A percentile compares a stretch with the other conserved stretches of the same genome.
Conservation (phyloP, 78 protist genomes). For the Cavenderia fasciculata region DNA sequence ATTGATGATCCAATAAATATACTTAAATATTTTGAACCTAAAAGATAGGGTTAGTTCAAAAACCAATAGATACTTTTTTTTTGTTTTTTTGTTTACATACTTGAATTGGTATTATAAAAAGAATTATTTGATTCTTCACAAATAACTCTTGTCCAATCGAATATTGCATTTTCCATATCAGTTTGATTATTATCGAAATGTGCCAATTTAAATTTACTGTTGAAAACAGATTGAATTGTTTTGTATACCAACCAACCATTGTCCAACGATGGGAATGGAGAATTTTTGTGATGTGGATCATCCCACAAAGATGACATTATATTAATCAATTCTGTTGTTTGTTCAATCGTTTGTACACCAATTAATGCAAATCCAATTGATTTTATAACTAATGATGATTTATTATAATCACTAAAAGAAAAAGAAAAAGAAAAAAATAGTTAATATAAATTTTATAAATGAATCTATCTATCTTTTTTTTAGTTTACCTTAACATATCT, state of each 20-base stretch:
- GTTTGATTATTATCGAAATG: conserved; percentile 3
- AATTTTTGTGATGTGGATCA: not conserved
- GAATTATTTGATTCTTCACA: conserved; percentile 27
- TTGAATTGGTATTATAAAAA: conserved; percentile 37
- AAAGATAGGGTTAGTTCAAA: no score
- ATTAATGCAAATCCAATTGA: conserved; percentile 59
- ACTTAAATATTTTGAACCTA: conserved; percentile 28
- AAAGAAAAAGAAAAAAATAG: not conserved
- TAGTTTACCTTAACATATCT: not conserved
- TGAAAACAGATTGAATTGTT: conserved; percentile 33
- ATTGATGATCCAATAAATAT: conserved; percentile 51
- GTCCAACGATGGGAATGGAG: conserved; percentile 38
- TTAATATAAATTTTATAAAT: not conserved
- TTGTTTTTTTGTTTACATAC: no score
- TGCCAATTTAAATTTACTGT: conserved; percentile 21
- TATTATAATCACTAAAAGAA: not conserved
- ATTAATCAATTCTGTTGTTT: conserved; percentile 23
- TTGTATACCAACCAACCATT: conserved; percentile 19
- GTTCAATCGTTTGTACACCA: conserved; percentile 59
- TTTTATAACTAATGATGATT: conserved; percentile 35
- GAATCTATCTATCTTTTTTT: not conserved
- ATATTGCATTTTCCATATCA: conserved; percentile 8
- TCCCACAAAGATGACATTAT: conserved; percentile 24
- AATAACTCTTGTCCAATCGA: conserved; percentile 25
- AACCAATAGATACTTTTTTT: no score